A percentile compares a stretch with the other conserved stretches of the same genome.
phyloP scores from a whole-genome alignment of 192 early-diverging fungal species.

The Coemansia umbellata region DNA sequence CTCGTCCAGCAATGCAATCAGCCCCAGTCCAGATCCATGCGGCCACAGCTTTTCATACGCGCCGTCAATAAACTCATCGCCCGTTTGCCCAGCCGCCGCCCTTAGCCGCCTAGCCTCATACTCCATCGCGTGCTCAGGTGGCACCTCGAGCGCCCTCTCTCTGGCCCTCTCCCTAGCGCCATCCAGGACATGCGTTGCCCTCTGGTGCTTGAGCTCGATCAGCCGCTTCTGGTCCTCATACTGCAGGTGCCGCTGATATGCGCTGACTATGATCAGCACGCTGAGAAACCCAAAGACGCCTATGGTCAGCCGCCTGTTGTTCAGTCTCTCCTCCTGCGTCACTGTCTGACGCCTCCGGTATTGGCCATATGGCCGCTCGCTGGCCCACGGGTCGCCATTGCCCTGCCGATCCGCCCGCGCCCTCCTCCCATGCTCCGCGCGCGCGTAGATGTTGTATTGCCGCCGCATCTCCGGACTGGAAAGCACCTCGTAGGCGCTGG shows the following conservation, averaged over 20 bases:
- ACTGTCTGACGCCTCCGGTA: background rate
- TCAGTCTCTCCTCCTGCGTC: conserved; percentile 4
- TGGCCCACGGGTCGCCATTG: conserved; percentile 15
- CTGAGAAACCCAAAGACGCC: conserved; percentile 29
- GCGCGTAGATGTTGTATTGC: conserved; percentile 9
- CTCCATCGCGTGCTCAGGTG: conserved; percentile 20
- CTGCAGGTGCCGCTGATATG: conserved; percentile 3
- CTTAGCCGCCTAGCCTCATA: conserved; percentile 19
- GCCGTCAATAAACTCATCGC: background rate
- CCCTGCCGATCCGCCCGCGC: background rate
- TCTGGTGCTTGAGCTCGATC: background rate
- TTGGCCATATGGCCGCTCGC: conserved; percentile 22
- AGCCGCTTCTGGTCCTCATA: conserved; percentile 8
- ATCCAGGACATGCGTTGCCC: conserved; percentile 4
- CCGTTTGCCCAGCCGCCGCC: background rate
- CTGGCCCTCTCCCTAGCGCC: conserved; percentile 18
- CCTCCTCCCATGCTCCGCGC: background rate
- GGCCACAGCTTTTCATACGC: conserved; percentile 30
- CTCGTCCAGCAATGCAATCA: conserved; percentile 33
- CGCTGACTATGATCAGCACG: conserved; percentile 8
- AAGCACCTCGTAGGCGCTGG: conserved; percentile 28
- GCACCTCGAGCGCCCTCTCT: conserved; percentile 38
- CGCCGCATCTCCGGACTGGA: conserved; percentile 10
- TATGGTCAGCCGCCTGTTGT: background rate
- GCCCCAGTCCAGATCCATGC: conserved; percentile 30